Conservation (phyloP, 768 basidiomycete species). For the Pleurotus djamor region DNA sequence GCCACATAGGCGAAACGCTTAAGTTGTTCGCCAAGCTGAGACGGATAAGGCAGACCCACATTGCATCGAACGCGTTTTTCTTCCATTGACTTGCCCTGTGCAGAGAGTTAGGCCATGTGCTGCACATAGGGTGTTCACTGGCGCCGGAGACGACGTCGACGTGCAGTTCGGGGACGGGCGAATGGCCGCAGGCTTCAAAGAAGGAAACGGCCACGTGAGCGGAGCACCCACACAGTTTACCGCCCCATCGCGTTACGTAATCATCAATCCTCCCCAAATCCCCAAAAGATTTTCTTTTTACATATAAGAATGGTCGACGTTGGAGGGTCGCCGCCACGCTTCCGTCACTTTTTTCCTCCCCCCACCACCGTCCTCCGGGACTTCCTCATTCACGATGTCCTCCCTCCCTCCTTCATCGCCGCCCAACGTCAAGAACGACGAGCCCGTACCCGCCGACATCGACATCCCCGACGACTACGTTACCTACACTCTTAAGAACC, state of each 20-base stretch:
- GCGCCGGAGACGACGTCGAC: too few relatives aligned
- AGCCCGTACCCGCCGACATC: conserved; percentile 30
- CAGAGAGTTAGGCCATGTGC: too few relatives aligned
- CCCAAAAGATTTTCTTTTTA: not conserved
- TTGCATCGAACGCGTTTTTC: too few relatives aligned
- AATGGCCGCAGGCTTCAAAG: too few relatives aligned
- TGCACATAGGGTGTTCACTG: too few relatives aligned
- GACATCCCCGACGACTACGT: conserved; percentile 88
- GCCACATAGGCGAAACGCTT: too few relatives aligned
- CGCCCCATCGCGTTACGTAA: not conserved
- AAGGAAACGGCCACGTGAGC: too few relatives aligned
- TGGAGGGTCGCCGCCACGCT: not conserved
- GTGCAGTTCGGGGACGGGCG: too few relatives aligned
- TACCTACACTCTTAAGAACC: conserved; percentile 65
- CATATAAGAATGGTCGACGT: not conserved
- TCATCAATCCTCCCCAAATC: not conserved
- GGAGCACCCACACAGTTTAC: too few relatives aligned
- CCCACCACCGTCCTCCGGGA: not conserved
- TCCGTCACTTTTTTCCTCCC: not conserved
- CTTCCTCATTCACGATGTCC: not conserved
- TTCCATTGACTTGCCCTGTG: too few relatives aligned
- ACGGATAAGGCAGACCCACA: too few relatives aligned
- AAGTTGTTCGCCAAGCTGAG: too few relatives aligned
- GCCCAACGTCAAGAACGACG: not conserved
- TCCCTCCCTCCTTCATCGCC: not conserved